Conservation (phyloP, 2,329 filamentous ascomycete species). For the Fusarium nanum region DNA sequence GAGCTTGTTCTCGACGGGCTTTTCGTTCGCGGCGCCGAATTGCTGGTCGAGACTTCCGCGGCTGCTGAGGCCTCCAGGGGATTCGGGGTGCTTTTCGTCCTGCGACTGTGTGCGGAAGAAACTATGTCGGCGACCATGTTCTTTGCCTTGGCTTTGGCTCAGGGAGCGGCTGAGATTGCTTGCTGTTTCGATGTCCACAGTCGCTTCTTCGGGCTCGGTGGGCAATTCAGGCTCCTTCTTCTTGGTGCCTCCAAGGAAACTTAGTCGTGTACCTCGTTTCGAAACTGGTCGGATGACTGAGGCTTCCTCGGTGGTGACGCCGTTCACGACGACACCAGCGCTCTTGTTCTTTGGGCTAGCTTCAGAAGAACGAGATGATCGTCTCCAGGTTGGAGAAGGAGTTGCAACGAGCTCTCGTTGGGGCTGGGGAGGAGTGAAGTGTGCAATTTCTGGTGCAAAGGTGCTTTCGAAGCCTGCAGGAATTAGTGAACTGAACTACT, state of each 20-base stretch:
- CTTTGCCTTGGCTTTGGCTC: conserved; percentile 45
- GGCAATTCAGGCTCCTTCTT: conserved; percentile 56
- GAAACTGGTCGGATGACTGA: conserved; percentile 64
- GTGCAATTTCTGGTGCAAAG: conserved; percentile 73
- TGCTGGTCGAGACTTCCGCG: conserved; percentile 49
- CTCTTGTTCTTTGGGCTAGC: conserved; percentile 50
- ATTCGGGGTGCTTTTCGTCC: conserved; percentile 45
- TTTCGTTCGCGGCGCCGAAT: conserved; percentile 40
- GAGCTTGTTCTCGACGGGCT: conserved; percentile 49
- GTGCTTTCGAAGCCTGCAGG: conserved; percentile 68
- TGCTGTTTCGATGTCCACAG: conserved; percentile 49
- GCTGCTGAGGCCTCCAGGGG: conserved; percentile 42
- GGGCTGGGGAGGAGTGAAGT: conserved; percentile 66
- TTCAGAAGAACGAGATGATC: conserved; percentile 61
- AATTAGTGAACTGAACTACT: conserved; percentile 30
- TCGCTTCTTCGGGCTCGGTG: conserved; percentile 47
- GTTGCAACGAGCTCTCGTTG: conserved; percentile 56
- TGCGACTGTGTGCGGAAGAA: conserved; percentile 58
- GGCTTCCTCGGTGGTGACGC: conserved; percentile 60
- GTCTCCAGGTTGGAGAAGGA: conserved; percentile 60
- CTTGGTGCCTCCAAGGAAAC: conserved; percentile 66
- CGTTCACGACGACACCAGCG: conserved; percentile 51
- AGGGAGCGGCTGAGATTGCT: conserved; percentile 49
- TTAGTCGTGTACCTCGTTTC: conserved; percentile 64
- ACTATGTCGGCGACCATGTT: conserved; percentile 54